Conservation (phyloP, 2,329 filamentous ascomycete species). For the Aureobasidium sp. region DNA sequence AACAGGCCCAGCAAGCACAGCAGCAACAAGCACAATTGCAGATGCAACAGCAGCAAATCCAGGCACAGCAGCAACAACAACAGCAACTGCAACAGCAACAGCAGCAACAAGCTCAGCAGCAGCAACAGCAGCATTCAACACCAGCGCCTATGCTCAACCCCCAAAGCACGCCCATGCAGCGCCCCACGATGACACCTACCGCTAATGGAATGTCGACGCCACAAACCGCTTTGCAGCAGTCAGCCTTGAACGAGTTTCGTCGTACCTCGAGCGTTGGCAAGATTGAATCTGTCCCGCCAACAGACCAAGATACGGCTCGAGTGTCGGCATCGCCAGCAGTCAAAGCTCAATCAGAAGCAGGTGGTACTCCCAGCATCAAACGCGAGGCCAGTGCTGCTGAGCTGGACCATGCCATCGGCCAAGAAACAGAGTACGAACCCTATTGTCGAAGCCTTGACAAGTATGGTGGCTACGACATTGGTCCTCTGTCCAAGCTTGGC, state of each 20-base stretch:
- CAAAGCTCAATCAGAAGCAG: constrained; percentile 13
- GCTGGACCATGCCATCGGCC: constrained; percentile 2
- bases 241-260: constrained; percentile 29
- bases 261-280: constrained; percentile 22
- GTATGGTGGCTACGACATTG: constrained; percentile 65
- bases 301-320: constrained; percentile 8
- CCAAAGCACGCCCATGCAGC: constrained; percentile 39
- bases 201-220: constrained; percentile 33
- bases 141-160: constrained; percentile 15
- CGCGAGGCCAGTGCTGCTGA: constrained; percentile 16
- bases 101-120: constrained; percentile 1
- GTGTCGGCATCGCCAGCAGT: constrained; percentile 16
- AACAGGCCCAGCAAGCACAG: constrained; percentile 18
- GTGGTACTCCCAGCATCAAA: constrained; percentile 17
- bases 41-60: constrained; percentile 20
- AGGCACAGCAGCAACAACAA: constrained; percentile 10
- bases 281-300: constrained; percentile 14
- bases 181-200: background rate
- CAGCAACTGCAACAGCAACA: constrained; percentile 6
- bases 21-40: constrained; percentile 14
- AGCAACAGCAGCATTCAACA: constrained; percentile 7
- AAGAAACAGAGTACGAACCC: constrained; percentile 17
- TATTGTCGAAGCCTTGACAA: constrained; percentile 21
- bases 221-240: constrained; percentile 32
- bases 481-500: constrained; percentile 57